Evolutionary conservation across 2,329 filamentous ascomycete species (phyloP).

Genomic region (Pseudogymnoascus sp.): DNA sequence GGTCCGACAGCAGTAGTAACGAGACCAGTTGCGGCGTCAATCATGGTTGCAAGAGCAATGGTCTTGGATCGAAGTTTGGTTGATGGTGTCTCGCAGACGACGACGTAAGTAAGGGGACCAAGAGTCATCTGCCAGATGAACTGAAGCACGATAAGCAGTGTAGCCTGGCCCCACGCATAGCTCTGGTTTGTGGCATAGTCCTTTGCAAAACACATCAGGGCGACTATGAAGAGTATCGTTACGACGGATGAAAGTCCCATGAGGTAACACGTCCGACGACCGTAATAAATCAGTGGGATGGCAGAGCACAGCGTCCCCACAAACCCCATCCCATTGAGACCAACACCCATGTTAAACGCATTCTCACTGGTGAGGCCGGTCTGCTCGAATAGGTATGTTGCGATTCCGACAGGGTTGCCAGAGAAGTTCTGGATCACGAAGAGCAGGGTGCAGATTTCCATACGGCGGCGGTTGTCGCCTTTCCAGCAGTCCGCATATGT

Average conservation of each 20-base stretch:
- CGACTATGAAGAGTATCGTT: too few species aligned
- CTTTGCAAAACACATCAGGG: too few species aligned
- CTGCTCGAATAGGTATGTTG: conserved; percentile 39
- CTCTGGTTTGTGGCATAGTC: too few species aligned
- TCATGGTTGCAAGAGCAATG: conserved; percentile 31
- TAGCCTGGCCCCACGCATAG: background rate
- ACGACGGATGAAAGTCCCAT: too few species aligned
- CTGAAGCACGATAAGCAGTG: background rate
- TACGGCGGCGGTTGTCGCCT: conserved; percentile 44
- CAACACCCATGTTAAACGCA: conserved; percentile 22
- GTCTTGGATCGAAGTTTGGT: conserved; percentile 34
- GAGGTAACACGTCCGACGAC: too few species aligned
- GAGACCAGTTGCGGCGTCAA: conserved; percentile 29
- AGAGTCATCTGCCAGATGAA: conserved; percentile 35
- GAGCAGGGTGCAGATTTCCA: conserved; percentile 44
- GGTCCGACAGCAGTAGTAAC: conserved; percentile 29
- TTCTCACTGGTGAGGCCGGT: conserved; percentile 18
- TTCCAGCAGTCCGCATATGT: conserved; percentile 46
- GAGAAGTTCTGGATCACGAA: conserved; percentile 35
- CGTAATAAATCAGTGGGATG: too few species aligned
- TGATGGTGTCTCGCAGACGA: conserved; percentile 34
- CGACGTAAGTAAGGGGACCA: conserved; percentile 34
- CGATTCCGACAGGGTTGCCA: conserved; percentile 40
- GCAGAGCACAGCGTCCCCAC: too few species aligned
- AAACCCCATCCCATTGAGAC: conserved; percentile 9